Base-by-base conservation (phyloP, 495 filamentous ascomycete species). In the Daldinia decipiens region DNA sequence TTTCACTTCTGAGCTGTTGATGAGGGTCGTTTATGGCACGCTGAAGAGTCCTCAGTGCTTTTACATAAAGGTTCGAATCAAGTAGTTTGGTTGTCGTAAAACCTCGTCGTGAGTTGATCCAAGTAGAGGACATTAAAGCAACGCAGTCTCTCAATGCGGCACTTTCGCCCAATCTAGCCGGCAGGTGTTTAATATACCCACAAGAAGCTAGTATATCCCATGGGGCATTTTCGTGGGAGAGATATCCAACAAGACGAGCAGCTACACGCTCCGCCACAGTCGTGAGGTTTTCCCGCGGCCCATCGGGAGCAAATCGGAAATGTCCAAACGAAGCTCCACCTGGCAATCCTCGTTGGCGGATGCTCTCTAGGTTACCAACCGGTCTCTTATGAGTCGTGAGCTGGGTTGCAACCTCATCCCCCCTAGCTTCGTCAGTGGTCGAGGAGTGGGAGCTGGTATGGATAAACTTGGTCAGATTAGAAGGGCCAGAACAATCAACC, bases 251-350 rank as follows among this genome's bases (percentile, higher is more conserved):
- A 0, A 71, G 45, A 53, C 69, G 69, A 13, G 69, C 40, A 8
- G 45, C 69, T 31, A 71, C 69, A 17, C 63, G 69, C 11, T 71
- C 69, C 9, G 69, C 57, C 11, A 71, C 69, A 0, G 63, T 71
- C 1, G 69, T 67, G 0, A 63, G 53, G 31, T 36, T 59, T 17
- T 55, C 59, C 36, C 59, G 58, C 27, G 69, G 69, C 12, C 54
- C 54, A 38, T 63, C 43, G 15, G 59, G 36, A 24, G 62, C 39
- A 15, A 71, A 17, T 3, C 70, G 64, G 50, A 68, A 72, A 27
- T 72, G 59, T 5, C 55, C 60, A 31, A 67, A 65, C 15, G 56
- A 59, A 52, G 64, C 64, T 3, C 70, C 70, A 4, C 60, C 60
- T 5, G 64, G 64, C 24, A 68, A 32, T 11, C 45, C 50, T 34